A percentile compares a stretch with the other conserved stretches of the same genome.
phyloP scores from a whole-genome alignment of 257 asterid species.

The Pogostemon cablin region DNA sequence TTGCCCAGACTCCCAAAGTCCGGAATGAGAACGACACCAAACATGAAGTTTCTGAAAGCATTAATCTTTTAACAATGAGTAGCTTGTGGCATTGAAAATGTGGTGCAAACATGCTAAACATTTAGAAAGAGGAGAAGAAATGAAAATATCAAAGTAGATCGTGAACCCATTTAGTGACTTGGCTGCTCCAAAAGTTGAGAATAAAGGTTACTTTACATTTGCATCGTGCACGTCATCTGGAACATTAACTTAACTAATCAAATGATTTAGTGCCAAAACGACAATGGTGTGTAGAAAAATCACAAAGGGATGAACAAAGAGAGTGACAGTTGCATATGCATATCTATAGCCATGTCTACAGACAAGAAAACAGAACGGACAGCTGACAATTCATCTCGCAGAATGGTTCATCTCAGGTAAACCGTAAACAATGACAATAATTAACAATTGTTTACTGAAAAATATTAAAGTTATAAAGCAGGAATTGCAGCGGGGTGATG shows the following conservation, averaged over 20 bases:
- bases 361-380: constrained; percentile 23
- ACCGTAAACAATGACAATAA: background rate
- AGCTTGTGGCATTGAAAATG: constrained; percentile 23
- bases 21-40: constrained; percentile 67
- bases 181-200: background rate
- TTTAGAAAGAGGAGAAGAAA: constrained; percentile 21
- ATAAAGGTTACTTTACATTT: constrained; percentile 1
- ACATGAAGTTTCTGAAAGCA: constrained; percentile 72
- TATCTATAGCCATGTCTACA: constrained; percentile 4
- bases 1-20: constrained; percentile 73
- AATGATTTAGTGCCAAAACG: constrained; percentile 12
- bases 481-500: constrained; percentile 21
- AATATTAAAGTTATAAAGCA: background rate
- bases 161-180: constrained; percentile 17
- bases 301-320: background rate
- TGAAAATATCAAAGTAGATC: constrained; percentile 23
- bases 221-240: constrained; percentile 24
- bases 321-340: constrained; percentile 1
- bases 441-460: background rate
- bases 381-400: constrained; percentile 20
- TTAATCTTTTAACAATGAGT: constrained; percentile 26
- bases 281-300: constrained; percentile 15
- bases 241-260: background rate
- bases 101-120: constrained; percentile 18
- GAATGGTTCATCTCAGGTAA: constrained; percentile 18